Conservation (phyloP, 768 basidiomycete species). For the Hygrocybe punicea region DNA sequence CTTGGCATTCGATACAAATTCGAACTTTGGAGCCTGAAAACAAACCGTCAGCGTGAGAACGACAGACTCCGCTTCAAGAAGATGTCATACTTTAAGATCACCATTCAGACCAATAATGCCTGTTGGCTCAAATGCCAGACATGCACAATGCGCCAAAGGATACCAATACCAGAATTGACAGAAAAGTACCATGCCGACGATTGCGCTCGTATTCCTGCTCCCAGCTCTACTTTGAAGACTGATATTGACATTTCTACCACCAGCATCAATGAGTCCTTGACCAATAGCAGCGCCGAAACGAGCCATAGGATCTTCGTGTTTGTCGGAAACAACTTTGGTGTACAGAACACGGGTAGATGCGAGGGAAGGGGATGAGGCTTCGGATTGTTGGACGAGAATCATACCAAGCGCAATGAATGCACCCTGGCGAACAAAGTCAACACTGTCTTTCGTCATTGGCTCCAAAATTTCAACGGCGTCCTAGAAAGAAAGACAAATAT, state of each 20-base stretch:
- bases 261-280: conserved; percentile 96
- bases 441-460: conserved; percentile 96
- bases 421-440: conserved; percentile 98
- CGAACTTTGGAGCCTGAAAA: conserved; percentile 85
- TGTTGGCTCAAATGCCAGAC: conserved; percentile 91
- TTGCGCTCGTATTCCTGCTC: conserved; percentile 86
- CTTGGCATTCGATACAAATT: conserved; percentile 83
- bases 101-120: conserved; percentile 89
- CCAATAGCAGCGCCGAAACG: conserved; percentile 95
- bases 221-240: conserved; percentile 91
- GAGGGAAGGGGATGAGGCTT: conserved; percentile 80
- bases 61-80: background rate
- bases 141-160: conserved; percentile 90
- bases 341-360: conserved; percentile 81
- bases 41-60: conserved; percentile 12
- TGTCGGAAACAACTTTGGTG: conserved; percentile 86
- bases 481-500: conserved; percentile 37
- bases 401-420: conserved; percentile 94
- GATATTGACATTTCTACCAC: conserved; percentile 94
- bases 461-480: conserved; percentile 96
- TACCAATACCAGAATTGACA: conserved; percentile 99
- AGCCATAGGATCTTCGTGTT: conserved; percentile 98
- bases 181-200: conserved; percentile 97
- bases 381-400: conserved; percentile 95
- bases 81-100: conserved; percentile 63